These are phyloP conservation scores for Desmodesmus armatus DNA, from an alignment of 139 green algal species.

Conservation along the genomic window DNA sequence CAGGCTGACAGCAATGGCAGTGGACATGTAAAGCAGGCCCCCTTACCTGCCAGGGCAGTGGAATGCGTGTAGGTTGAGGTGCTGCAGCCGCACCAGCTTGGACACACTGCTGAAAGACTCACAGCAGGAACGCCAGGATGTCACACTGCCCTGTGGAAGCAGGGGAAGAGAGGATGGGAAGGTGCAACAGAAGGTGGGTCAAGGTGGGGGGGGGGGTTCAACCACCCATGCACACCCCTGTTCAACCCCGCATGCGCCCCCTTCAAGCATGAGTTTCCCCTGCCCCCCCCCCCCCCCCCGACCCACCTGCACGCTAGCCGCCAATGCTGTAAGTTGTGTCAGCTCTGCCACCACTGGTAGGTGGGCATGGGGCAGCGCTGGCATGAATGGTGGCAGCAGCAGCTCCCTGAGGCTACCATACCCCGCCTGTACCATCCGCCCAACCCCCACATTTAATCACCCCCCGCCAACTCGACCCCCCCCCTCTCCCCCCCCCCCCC, in stretches of 20 bases:
- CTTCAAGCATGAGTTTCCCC: too few relatives aligned
- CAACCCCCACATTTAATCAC: too few relatives aligned
- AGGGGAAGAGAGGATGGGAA: background rate
- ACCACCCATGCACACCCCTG: too few relatives aligned
- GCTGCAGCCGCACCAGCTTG: background rate
- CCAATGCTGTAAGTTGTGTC: background rate
- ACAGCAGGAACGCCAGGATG: constrained; percentile 30
- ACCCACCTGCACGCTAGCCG: constrained; percentile 27
- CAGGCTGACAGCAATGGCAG: too few relatives aligned
- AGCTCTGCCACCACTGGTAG: constrained; percentile 5
- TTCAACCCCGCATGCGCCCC: too few relatives aligned
- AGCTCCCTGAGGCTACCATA: constrained; percentile 1
- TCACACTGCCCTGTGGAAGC: constrained; percentile 26
- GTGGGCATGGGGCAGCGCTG: constrained; percentile 25
- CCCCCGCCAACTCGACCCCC: too few relatives aligned
- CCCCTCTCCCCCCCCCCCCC: too few relatives aligned
- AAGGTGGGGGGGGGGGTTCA: too few relatives aligned
- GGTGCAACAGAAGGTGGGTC: too few relatives aligned
- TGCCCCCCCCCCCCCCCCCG: too few relatives aligned
- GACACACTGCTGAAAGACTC: background rate
- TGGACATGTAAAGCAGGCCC: too few relatives aligned
- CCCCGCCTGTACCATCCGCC: background rate
- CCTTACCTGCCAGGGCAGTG: constrained; percentile 34
- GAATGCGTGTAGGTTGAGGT: constrained; percentile 27
- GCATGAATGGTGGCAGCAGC: constrained; percentile 25